phyloP scores from a whole-genome alignment of 805 yeast species.

The Wickerhamiella alocasiicola region DNA sequence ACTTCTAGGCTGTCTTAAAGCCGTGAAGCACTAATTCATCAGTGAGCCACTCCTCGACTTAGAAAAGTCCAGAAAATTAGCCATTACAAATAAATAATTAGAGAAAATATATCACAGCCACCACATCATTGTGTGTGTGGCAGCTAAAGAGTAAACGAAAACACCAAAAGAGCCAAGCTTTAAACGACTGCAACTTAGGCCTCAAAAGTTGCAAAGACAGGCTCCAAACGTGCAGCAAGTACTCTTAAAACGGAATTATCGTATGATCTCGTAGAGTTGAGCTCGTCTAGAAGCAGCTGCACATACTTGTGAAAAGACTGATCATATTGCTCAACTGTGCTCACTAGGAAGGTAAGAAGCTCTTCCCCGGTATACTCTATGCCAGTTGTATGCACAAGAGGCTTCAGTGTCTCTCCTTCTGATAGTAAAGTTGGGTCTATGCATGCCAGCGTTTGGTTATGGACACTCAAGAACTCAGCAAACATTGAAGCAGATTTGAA shows the following conservation, averaged over 20 bases:
- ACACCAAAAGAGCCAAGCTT: not conserved
- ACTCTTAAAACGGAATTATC: constrained; percentile 3
- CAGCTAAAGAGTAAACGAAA: not conserved
- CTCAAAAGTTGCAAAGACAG: no score
- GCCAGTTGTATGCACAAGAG: not conserved
- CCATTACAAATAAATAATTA: no score
- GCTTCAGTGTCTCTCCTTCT: constrained; percentile 11
- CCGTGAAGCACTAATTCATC: no score
- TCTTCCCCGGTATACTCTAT: constrained; percentile 19
- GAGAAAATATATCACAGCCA: no score
- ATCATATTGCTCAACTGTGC: constrained; percentile 24
- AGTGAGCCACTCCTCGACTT: no score
- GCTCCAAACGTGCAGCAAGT: not conserved
- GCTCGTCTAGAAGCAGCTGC: constrained; percentile 1
- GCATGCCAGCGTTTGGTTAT: constrained; percentile 18
- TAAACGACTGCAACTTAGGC: not conserved
- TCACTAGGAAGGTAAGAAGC: constrained; percentile 22
- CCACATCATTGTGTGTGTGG: no score
- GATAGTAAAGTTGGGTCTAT: constrained; percentile 23
- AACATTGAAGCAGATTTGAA: constrained; percentile 28
- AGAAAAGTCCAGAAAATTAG: no score
- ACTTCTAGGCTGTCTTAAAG: no score
- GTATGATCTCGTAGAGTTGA: not conserved
- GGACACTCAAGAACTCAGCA: constrained; percentile 20
- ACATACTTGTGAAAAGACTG: constrained; percentile 3